Evolutionary conservation across 805 yeast genomes (phyloP).

Genomic region (Hyphopichia homilentoma): DNA sequence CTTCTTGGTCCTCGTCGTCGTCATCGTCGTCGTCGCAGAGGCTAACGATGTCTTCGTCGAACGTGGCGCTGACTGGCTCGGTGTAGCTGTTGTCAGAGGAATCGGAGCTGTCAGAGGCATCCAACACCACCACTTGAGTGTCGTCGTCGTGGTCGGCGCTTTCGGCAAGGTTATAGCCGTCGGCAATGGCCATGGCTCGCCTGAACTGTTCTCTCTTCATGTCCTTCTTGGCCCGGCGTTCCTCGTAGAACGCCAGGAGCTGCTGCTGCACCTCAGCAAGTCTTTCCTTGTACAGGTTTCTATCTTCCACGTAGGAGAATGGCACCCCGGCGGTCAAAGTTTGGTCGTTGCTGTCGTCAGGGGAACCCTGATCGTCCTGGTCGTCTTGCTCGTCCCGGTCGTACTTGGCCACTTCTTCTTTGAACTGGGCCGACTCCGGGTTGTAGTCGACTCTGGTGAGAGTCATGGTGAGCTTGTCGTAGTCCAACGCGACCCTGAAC

Average conservation of each 20-base stretch:
- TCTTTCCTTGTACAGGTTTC: slow-evolving; percentile 1
- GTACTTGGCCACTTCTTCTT: too few species aligned
- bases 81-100: too few species aligned
- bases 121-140: background rate
- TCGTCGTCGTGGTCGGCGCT: too few species aligned
- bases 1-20: slow-evolving; percentile 5
- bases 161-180: background rate
- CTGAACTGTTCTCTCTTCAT: background rate
- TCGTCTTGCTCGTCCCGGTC: too few species aligned
- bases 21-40: slow-evolving; percentile 3
- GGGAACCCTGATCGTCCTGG: background rate
- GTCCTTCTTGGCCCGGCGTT: background rate
- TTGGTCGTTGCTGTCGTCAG: background rate
- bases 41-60: too few species aligned
- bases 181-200: background rate
- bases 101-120: too few species aligned
- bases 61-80: too few species aligned
- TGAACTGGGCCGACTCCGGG: background rate
- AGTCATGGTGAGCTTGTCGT: background rate
- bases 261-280: background rate
- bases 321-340: too few species aligned
- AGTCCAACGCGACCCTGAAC: slow-evolving; percentile 10
- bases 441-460: background rate
- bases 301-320: slow-evolving; percentile 1
- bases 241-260: background rate